These are phyloP conservation scores for Globisporangium spinosum DNA, from an alignment of 352 stramenopile species.

Conservation along the genomic window DNA sequence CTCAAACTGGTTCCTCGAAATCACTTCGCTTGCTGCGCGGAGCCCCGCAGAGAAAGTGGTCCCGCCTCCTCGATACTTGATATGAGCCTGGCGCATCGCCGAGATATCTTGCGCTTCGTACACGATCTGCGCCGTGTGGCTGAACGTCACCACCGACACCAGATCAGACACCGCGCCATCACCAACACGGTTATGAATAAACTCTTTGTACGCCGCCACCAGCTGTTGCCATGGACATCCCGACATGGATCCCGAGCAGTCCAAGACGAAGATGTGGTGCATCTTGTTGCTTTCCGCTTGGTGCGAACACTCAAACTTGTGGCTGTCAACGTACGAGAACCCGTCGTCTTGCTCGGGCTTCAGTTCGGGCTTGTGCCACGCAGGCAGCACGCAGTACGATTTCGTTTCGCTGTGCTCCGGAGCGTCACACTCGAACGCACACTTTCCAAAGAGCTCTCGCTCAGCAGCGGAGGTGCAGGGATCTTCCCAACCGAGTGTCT, in stretches of 20 bases:
- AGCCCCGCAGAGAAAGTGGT: slow-evolving; percentile 48
- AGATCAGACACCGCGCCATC: slow-evolving; percentile 31
- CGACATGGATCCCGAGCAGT: slow-evolving; percentile 68
- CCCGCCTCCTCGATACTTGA: slow-evolving; percentile 34
- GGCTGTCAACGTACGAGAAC: slow-evolving; percentile 54
- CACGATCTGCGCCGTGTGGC: slow-evolving; percentile 28
- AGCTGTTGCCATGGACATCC: slow-evolving; percentile 49
- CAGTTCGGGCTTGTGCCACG: slow-evolving; percentile 47
- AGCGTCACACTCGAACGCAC: slow-evolving; percentile 65
- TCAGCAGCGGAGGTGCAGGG: slow-evolving; percentile 55
- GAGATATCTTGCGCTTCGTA: slow-evolving; percentile 49
- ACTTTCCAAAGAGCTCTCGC: slow-evolving; percentile 64
- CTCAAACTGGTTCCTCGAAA: slow-evolving; percentile 57
- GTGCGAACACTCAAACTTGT: slow-evolving; percentile 74
- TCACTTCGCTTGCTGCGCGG: slow-evolving; percentile 47
- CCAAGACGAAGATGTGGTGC: slow-evolving; percentile 76
- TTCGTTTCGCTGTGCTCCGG: slow-evolving; percentile 53
- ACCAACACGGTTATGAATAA: slow-evolving; percentile 44
- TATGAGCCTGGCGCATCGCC: slow-evolving; percentile 20
- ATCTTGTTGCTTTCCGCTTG: slow-evolving; percentile 37
- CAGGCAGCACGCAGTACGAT: slow-evolving; percentile 60
- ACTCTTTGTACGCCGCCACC: slow-evolving; percentile 46
- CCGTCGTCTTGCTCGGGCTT: slow-evolving; percentile 34
- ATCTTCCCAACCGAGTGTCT: slow-evolving; percentile 72
- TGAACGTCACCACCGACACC: slow-evolving; percentile 67